These are phyloP conservation scores for Blastobotrys elegans DNA, from an alignment of 1,139 yeast genomes.

Conservation along the genomic window DNA sequence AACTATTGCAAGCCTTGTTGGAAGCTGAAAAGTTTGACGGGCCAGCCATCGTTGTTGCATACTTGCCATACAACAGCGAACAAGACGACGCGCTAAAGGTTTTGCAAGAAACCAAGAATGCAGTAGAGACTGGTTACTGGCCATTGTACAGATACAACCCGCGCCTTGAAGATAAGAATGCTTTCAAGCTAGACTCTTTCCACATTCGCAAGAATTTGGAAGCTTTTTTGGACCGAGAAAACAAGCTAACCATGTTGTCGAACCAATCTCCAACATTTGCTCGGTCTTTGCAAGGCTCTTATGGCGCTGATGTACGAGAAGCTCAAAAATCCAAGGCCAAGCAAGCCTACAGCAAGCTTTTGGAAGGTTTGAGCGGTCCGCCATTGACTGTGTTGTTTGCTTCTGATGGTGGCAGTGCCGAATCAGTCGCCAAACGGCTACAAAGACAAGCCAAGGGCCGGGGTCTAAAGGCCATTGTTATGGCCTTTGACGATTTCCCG, in stretches of 20 bases:
- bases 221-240: slow-evolving; percentile 83
- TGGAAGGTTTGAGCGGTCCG: slow-evolving; percentile 89
- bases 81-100: slow-evolving; percentile 66
- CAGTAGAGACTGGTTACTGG: slow-evolving; percentile 94
- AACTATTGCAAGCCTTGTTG: slow-evolving; percentile 77
- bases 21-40: slow-evolving; percentile 89
- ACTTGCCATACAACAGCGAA: slow-evolving; percentile 71
- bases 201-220: slow-evolving; percentile 71
- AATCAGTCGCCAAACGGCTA: slow-evolving; percentile 72
- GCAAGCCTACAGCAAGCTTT: slow-evolving; percentile 66
- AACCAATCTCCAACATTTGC: slow-evolving; percentile 70
- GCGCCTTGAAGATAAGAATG: slow-evolving; percentile 43
- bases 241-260: slow-evolving; percentile 73
- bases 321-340: slow-evolving; percentile 67
- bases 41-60: slow-evolving; percentile 87
- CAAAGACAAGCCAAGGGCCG: slow-evolving; percentile 81
- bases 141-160: slow-evolving; percentile 90
- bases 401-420: slow-evolving; percentile 94
- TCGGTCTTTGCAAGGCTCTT: slow-evolving; percentile 60
- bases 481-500: slow-evolving; percentile 82
- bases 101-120: slow-evolving; percentile 79
- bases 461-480: slow-evolving; percentile 72
- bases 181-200: slow-evolving; percentile 79
- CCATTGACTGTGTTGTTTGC: slow-evolving; percentile 88
- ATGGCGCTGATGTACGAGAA: slow-evolving; percentile 55